These are phyloP conservation scores for Botrytis hyacinthi DNA, from an alignment of 2,329 filamentous ascomycete genomes.

Conservation along the genomic window DNA sequence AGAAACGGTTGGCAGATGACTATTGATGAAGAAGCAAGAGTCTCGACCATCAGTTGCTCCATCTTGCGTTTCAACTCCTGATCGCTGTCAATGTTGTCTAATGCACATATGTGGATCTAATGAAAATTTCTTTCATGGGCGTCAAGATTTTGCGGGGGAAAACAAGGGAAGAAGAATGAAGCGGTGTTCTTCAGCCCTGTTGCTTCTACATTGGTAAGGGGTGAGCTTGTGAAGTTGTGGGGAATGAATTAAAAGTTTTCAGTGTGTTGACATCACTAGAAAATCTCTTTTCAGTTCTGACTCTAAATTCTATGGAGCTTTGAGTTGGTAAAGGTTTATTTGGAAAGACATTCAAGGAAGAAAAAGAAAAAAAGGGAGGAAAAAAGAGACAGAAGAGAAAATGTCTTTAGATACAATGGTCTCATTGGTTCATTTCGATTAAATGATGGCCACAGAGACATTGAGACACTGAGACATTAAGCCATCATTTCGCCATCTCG, in stretches of 20 bases:
- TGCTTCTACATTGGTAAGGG: conserved; percentile 1
- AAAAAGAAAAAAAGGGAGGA: background rate
- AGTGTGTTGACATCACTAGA: conserved; percentile 5
- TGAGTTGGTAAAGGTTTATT: background rate
- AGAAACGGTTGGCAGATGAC: conserved; percentile 6
- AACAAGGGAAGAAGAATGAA: conserved; percentile 1
- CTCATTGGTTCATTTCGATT: background rate
- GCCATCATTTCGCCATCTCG: background rate
- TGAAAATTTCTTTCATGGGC: conserved; percentile 17
- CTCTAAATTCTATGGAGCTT: background rate
- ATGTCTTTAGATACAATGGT: background rate
- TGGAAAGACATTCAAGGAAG: background rate
- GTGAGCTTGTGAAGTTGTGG: background rate
- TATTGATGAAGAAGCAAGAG: conserved; percentile 1
- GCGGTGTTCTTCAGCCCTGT: conserved; percentile 13
- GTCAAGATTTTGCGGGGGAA: conserved; percentile 10
- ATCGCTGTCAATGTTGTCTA: conserved; percentile 5
- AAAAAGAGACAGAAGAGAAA: background rate
- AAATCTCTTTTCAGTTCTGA: conserved; percentile 11
- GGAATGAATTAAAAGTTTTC: conserved; percentile 11
- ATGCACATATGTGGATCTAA: conserved; percentile 12
- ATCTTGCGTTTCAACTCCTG: conserved; percentile 9
- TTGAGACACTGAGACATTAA: background rate
- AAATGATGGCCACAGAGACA: background rate
- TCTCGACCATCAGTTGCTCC: background rate